Base-by-base conservation (phyloP, 2,329 filamentous ascomycete genomes). In the Coleophoma crateriformis region DNA sequence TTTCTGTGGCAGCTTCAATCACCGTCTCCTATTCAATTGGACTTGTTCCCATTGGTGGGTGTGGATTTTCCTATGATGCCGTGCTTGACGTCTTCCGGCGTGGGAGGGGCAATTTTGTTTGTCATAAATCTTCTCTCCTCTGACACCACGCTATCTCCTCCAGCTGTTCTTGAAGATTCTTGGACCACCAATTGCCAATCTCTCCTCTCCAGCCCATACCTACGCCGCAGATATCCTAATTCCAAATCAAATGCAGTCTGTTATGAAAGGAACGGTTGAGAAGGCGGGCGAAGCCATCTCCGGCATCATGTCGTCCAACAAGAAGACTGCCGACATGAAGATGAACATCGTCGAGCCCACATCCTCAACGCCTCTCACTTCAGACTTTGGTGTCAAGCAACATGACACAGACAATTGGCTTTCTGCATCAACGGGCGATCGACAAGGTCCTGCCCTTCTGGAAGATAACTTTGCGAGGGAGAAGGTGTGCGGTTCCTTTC, bases 361-460 rank as follows among this genome's bases (percentile, higher is more conserved):
- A 41, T 68, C 77, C 45, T 75, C 80, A 35, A 38, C 35, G 7
- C 35, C 35, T 14, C 79, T 90, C 56, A 91, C 88, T 0, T 85
- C 85, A 39, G 89, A 95, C 61, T 88, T 78, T 68, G 90, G 90
- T 19, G 81, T 85, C 27, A 88, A 85, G 67, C 78, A 90, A 60
- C 71, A 73, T 39, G 85, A 85, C 59, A 84, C 85, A 1, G 90
- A 95, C 61, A 78, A 90, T 63, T 94, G 88, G 88, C 72, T 95
- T 48, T 81, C 79, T 47, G 75, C 85, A 5, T 77, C 72, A 22
- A 82, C 71, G 34, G 74, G 82, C 3, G 76, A 87, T 43, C 72
- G 81, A 49, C 82, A 75, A 2, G 88, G 88, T 0, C 86, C 88
- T 0, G 66, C 68, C 59, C 70, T 91, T 0, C 65, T 94, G 3